Evolutionary conservation across 257 asterid genomes (phyloP), one percentile per base, ranked within the genome.

Genomic region (Nicotiana obtusifolia): DNA sequence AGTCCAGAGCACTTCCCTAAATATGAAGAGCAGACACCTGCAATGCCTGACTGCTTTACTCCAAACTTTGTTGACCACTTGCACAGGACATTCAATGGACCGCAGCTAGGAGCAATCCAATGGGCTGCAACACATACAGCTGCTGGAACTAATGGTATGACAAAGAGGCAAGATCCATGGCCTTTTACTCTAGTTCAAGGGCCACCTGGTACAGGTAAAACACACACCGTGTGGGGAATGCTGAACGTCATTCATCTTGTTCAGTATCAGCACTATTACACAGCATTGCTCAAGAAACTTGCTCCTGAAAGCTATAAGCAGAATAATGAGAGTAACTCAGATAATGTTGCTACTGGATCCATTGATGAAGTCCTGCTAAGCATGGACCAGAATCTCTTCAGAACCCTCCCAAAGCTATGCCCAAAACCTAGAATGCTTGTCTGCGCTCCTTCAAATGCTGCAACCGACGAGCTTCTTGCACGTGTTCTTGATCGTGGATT

Each of bases 171-270:
- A 88, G 99, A 95, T 35, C 99, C 98, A 22, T 96, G 99, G 98
- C 98, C 99, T 24, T 96, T 96, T 85, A 96, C 99, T 62, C 84
- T 96, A 83, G 99, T 96, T 78, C 99, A 96, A 87, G 99, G 99
- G 56, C 99, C 99, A 37, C 99, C 99, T 56, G 99, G 99, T 54
- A 96, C 99, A 64, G 99, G 99, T 62, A 96, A 96, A 88, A 96
- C 99, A 11, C 98, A 96, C 80, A 96, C 99, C 5, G 99, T 96
- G 59, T 96, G 98, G 98, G 99, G 99, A 84, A 96, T 96, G 99
- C 93, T 96, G 78, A 96, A 93, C 79, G 99, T 96, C 19, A 96
- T 96, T 87, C 99, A 96, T 91, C 97, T 96, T 75, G 98, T 96
- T 86, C 99, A 96, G 92, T 96, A 96, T 84, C 99, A 96, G 90